Base-by-base conservation (phyloP, 2,329 filamentous ascomycete genomes). In the Curvularia eragrostidis region DNA sequence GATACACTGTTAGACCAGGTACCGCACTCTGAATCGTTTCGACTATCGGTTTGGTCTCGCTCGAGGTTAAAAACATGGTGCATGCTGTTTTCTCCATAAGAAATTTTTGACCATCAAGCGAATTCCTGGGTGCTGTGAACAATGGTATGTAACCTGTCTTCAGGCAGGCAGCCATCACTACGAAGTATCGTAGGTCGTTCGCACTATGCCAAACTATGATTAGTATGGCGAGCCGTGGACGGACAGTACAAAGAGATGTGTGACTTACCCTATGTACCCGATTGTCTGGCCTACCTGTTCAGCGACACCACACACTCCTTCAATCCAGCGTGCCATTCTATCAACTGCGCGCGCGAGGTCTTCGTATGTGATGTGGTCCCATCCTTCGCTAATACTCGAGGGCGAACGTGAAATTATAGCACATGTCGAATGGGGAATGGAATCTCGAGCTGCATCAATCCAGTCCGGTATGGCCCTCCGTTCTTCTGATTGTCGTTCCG, bases 91-190 rank as follows among this genome's bases (percentile, higher is more conserved):
- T 50, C 9, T 44, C 38, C 2, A 54, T n/a, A 10, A 54, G 38
- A 39, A 28, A 50, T 28, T 38, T 44, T 1, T 54, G 52, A 12
- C 52, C 52, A 0, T 50, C 52, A 10, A 44, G 38, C 8, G 52
- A 54, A 5, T 54, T 54, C 1, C 46, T 38, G 10, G 52, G 52
- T 3, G 52, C 50, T 19, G 46, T 50, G 9, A 54, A 54, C 3
- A 54, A 21, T 18, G 52, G 52, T 18, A 54, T 12, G 30, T 54
- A 54, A 2, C 52, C 52, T 7, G 52, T 42, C 46, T 54, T 54
- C 2, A 54, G 6, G 5, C 36, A 10, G n/a, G 52, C 52, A 23
- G 52, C 36, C 12, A 54, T 5, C 9, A 54, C 46, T 10, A 50
- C 52, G 5, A 54, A 19, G 13, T 54, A 54, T 13, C 46, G 38